Percentiles rank a stretch among this genome's conserved stretches.
Conservation (phyloP, 805 yeast genomes). For the Pichia pseudocactophila region DNA sequence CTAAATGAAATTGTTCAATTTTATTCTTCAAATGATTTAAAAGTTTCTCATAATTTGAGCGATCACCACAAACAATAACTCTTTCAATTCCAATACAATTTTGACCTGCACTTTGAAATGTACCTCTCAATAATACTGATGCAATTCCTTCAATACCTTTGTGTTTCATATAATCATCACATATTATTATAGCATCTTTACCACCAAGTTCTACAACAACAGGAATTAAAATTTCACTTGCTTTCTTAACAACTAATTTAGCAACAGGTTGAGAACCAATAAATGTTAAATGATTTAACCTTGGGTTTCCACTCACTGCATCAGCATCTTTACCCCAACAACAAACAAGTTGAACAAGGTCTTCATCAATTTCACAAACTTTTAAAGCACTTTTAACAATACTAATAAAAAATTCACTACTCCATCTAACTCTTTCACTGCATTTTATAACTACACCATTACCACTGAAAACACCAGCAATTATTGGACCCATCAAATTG, state of each 20-base stretch:
- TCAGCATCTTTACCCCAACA: conserved; percentile 85
- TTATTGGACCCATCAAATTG: conserved; percentile 84
- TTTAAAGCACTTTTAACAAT: conserved; percentile 65
- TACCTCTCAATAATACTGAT: conserved; percentile 85
- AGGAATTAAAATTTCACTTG: conserved; percentile 82
- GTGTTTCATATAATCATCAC: conserved; percentile 64
- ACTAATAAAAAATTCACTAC: conserved; percentile 68
- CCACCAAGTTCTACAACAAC: conserved; percentile 97
- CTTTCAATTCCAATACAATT: conserved; percentile 97
- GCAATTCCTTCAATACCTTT: conserved; percentile 43
- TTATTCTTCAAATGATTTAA: conserved; percentile 48
- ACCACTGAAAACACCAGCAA: conserved; percentile 85
- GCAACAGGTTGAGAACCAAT: conserved; percentile 96
- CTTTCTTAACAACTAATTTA: conserved; percentile 73
- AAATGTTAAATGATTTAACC: conserved; percentile 80
- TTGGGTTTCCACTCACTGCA: conserved; percentile 74
- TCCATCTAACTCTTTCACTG: conserved; percentile 95
- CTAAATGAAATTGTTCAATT: conserved; percentile 58
- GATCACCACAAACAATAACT: conserved; percentile 63
- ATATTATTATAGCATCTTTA: conserved; percentile 81
- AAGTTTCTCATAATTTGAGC: conserved; percentile 52
- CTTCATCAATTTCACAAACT: conserved; percentile 67
- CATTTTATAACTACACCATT: conserved; percentile 88
- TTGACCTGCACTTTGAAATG: conserved; percentile 96
- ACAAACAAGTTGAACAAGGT: conserved; percentile 78